Conservation (phyloP, 208 protist genomes). For the Porcisia hertigi region DNA sequence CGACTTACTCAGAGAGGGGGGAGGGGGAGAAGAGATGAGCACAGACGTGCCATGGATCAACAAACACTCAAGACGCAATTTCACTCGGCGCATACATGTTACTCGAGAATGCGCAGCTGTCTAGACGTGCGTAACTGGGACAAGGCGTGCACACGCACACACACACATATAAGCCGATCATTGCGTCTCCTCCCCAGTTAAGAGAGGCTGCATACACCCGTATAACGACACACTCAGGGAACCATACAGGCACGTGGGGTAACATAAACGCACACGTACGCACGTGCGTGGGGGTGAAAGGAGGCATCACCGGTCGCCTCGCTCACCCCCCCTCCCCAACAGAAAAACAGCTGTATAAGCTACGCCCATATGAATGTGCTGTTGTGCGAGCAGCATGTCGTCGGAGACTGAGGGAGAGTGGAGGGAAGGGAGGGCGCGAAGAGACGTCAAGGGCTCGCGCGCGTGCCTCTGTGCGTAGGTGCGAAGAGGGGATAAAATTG, state of each 20-base stretch:
- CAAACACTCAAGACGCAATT: neutral
- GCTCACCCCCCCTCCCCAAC: neutral
- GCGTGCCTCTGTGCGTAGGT: neutral
- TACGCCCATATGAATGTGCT: neutral
- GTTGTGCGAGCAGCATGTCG: too few species aligned
- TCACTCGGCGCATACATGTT: neutral
- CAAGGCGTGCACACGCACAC: neutral
- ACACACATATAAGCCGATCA: neutral
- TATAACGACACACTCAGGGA: neutral
- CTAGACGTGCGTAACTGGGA: neutral
- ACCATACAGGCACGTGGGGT: neutral
- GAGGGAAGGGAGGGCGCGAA: neutral
- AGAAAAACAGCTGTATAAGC: neutral
- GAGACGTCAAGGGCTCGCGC: neutral
- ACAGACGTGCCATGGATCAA: neutral
- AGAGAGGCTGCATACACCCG: neutral
- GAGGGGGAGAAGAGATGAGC: neutral
- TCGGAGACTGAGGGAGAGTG: neutral
- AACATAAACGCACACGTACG: neutral
- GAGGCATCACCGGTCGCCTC: neutral
- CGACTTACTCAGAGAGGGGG: neutral
- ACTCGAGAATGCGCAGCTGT: neutral
- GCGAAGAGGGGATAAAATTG: neutral
- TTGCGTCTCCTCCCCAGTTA: neutral
- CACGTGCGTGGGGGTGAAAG: neutral